These are phyloP conservation scores for Stipa capillata DNA, from an alignment of 176 grass and related monocot species.

Conservation along the genomic window DNA sequence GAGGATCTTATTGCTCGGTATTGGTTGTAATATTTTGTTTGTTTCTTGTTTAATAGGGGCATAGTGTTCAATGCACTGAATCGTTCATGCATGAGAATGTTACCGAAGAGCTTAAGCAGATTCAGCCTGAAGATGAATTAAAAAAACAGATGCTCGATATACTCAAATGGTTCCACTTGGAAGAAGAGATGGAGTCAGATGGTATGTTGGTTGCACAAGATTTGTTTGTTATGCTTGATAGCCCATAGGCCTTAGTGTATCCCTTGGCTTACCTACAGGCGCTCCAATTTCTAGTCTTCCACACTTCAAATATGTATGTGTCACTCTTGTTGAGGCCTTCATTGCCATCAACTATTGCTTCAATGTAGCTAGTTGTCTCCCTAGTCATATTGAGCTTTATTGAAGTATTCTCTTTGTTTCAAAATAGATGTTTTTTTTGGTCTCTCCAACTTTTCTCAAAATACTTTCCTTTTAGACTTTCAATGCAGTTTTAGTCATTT, in stretches of 20 bases:
- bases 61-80: constrained; percentile 78
- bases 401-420: too few relatives aligned
- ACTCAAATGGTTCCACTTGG: constrained; percentile 72
- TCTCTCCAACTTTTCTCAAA: too few relatives aligned
- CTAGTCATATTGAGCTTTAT: background rate
- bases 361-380: background rate
- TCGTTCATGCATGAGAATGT: constrained; percentile 89
- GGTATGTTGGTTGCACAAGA: constrained; percentile 15
- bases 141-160: constrained; percentile 89
- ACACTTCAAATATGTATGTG: background rate
- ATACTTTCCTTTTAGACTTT: too few relatives aligned
- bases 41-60: constrained; percentile 31
- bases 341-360: background rate
- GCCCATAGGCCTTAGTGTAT: background rate
- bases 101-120: constrained; percentile 81
- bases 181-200: constrained; percentile 62
- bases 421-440: too few relatives aligned
- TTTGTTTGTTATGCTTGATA: background rate
- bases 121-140: constrained; percentile 75
- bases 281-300: background rate
- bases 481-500: too few relatives aligned
- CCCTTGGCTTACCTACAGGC: background rate
- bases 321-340: background rate
- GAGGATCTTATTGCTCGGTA: background rate
- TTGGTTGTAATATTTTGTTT: background rate